phyloP scores from a whole-genome alignment of 331 rosid genomes.

The Erythrophleum ivorense region DNA sequence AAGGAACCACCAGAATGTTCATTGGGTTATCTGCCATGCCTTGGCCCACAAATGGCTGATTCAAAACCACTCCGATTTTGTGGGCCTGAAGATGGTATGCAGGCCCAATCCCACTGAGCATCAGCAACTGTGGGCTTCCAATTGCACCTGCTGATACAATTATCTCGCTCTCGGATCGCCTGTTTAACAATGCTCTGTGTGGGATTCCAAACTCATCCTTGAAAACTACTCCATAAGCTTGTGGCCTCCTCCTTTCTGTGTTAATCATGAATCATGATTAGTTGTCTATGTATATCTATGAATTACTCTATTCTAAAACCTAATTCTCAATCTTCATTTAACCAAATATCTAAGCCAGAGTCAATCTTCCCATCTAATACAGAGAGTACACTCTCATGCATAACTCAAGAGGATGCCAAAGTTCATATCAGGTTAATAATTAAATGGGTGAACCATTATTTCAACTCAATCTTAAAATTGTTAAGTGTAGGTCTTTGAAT shows the following conservation, averaged over 20 bases:
- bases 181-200: slow-evolving; percentile 55
- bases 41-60: slow-evolving; percentile 73
- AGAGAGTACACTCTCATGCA: no score
- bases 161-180: slow-evolving; percentile 52
- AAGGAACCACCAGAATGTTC: slow-evolving; percentile 67
- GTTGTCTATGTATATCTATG: no score
- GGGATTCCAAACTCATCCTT: slow-evolving; percentile 55
- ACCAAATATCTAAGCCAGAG: no score
- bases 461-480: no score
- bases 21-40: slow-evolving; percentile 83
- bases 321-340: no score
- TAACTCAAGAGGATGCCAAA: no score
- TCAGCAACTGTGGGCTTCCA: slow-evolving; percentile 75
- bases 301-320: no score
- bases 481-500: no score
- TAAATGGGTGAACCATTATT: no score
- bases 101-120: slow-evolving; percentile 79
- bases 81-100: slow-evolving; percentile 63
- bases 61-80: slow-evolving; percentile 52
- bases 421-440: no score
- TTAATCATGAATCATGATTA: background rate
- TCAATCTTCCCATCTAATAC: no score
- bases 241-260: slow-evolving; percentile 56
- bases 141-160: slow-evolving; percentile 73
- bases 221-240: slow-evolving; percentile 72